Base-by-base conservation (phyloP, 108 stramenopile genomes). In the Schizochytrium sp. region DNA sequence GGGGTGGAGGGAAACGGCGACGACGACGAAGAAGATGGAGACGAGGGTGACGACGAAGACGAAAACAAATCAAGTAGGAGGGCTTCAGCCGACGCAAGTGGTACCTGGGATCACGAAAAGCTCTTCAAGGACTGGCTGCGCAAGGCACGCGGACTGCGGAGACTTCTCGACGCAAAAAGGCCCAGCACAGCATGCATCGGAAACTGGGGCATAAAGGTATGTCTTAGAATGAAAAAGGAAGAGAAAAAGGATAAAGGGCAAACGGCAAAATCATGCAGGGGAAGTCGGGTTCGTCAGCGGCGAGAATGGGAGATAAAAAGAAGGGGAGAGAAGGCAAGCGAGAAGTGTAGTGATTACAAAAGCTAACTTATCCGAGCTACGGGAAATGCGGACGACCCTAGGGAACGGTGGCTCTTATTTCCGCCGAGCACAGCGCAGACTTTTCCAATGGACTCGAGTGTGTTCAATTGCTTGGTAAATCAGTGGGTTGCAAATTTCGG, bases 181-280 rank as follows among this genome's bases (percentile, higher is more conserved):
- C 76, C 76, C 19, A 83, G 76, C 51, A 83, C 76, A 43, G 76
- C 48, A 12, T 83, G 76, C 28, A 83, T 83, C 28, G 76, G 76
- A 0, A 83, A 83, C 23, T 83, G 76, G 76, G 76, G 76, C 6
- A 53, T 83, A 43, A 83, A 83, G 51, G 76, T 53, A 83, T 6
- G 76, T 83, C 0, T 18, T 41, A 69, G 8, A 14, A 57, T 57
- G 14, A 14, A 57, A 57, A 3, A 57, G 14, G n/a, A n/a, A 57
- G 16, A 3, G 14, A 57, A 57, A 5, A 57, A 57, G 0, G 55
- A 57, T 2, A 2, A 57, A 34, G 29, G 0, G 29, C 0, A 34
- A 34, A 34, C 29, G 29, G 29, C 34, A 34, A 34, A 34, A 34
- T 34, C 0, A 34, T 34, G 34, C 34, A 34, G 34, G 34, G 34